Conservation (phyloP, 495 filamentous ascomycete genomes). For the Bacidia rubella region DNA sequence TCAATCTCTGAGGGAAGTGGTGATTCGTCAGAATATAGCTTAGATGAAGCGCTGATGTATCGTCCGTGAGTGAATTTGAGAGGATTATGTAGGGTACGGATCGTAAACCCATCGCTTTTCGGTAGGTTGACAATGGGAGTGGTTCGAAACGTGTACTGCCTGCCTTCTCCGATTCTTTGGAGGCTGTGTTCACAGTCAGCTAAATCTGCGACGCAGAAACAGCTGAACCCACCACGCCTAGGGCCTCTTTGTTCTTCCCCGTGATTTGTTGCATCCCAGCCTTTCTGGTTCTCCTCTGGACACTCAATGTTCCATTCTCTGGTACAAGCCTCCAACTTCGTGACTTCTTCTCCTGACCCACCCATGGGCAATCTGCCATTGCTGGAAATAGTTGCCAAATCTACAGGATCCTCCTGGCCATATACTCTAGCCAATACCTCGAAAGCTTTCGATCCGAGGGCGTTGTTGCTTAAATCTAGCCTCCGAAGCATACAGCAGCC, state of each 20-base stretch:
- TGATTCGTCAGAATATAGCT: slow-evolving; percentile 32
- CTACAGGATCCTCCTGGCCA: slow-evolving; percentile 24
- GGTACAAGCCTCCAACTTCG: neutral
- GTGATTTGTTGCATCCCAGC: slow-evolving; percentile 8
- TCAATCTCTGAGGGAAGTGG: slow-evolving; percentile 28
- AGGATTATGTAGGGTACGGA: slow-evolving; percentile 34
- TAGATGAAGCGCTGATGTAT: slow-evolving; percentile 29
- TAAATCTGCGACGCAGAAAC: neutral
- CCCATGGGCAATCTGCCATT: slow-evolving; percentile 10
- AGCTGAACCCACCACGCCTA: slow-evolving; percentile 16
- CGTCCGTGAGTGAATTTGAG: slow-evolving; percentile 25
- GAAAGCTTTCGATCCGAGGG: slow-evolving; percentile 27
- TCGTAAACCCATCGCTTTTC: slow-evolving; percentile 30
- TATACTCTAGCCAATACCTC: slow-evolving; percentile 33
- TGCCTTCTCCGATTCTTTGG: slow-evolving; percentile 15
- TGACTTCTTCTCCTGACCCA: slow-evolving; percentile 4
- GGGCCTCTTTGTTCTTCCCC: slow-evolving; percentile 14
- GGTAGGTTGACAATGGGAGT: slow-evolving; percentile 17
- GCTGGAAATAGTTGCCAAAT: slow-evolving; percentile 6
- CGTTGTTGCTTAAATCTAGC: slow-evolving; percentile 33
- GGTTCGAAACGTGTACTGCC: slow-evolving; percentile 12
- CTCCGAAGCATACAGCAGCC: slow-evolving; percentile 31
- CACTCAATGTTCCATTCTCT: slow-evolving; percentile 12
- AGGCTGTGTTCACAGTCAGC: slow-evolving; percentile 10
- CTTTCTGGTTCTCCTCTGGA: slow-evolving; percentile 4